Percentiles rank a stretch among this genome's conserved stretches.
Evolutionary conservation across 2,329 filamentous ascomycete species (phyloP).

Genomic region (Fusarium aywerte): DNA sequence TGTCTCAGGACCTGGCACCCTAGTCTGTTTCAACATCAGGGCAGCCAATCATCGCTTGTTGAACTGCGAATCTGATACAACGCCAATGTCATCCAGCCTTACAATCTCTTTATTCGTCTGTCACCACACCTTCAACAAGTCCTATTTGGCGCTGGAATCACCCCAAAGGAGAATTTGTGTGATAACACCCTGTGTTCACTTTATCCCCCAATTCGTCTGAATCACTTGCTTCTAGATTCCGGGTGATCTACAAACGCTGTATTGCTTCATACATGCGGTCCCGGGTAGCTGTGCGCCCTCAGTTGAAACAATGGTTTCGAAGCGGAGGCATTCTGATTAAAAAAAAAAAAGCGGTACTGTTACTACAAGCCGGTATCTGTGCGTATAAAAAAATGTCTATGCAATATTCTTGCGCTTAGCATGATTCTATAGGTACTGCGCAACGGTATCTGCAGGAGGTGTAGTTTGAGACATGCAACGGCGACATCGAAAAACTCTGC

Average conservation of each 20-base stretch:
- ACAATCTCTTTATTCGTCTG: not conserved
- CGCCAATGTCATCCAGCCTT: constrained; percentile 20
- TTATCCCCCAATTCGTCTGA: not conserved
- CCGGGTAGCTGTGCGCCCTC: constrained; percentile 23
- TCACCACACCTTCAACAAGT: not conserved
- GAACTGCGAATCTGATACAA: constrained; percentile 35
- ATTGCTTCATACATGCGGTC: constrained; percentile 4
- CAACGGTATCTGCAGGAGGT: not conserved
- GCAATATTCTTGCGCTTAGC: too few species aligned
- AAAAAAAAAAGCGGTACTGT: not conserved
- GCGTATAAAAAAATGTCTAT: too few species aligned
- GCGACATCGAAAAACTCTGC: not conserved
- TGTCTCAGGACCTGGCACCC: constrained; percentile 37
- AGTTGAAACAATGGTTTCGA: not conserved
- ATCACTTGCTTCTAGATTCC: not conserved
- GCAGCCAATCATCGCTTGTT: constrained; percentile 32
- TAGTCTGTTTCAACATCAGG: constrained; percentile 46
- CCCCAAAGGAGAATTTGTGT: constrained; percentile 6
- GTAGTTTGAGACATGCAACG: constrained; percentile 1
- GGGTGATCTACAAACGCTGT: not conserved
- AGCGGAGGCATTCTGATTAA: not conserved
- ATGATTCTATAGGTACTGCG: not conserved
- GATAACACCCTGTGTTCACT: not conserved
- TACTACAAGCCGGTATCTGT: not conserved
- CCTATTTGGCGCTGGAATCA: not conserved